Conservation (phyloP, 2,329 filamentous ascomycete species). For the Ramularia endophylla region DNA sequence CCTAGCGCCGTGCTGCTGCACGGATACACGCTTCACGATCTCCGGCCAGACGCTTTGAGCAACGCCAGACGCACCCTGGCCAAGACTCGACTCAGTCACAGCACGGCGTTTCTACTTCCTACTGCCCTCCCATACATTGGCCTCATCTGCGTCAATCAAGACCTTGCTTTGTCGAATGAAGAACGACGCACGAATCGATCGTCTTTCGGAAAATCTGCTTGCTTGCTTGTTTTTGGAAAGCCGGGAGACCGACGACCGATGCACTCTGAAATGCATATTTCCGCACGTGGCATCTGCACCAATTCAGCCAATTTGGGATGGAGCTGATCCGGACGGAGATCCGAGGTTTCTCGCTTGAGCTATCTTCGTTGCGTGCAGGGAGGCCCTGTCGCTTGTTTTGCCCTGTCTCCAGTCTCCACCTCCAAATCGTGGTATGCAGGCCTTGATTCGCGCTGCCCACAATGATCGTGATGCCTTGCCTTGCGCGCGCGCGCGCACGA, state of each 20-base stretch:
- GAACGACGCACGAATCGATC: no score
- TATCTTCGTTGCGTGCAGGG: slow-evolving; percentile 14
- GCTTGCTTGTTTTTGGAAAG: no score
- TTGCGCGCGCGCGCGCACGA: slow-evolving; percentile 12
- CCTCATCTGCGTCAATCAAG: no score
- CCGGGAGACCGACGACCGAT: no score
- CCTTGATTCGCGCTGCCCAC: slow-evolving; percentile 13
- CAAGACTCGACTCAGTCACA: no score
- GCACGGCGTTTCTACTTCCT: no score
- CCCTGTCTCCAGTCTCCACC: background rate
- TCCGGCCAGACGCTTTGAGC: slow-evolving; percentile 9
- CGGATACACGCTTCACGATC: slow-evolving; percentile 14
- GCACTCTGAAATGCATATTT: slow-evolving; percentile 1
- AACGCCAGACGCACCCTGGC: slow-evolving; percentile 7
- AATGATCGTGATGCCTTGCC: slow-evolving; percentile 11
- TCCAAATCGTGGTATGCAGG: background rate
- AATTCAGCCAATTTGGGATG: slow-evolving; percentile 1
- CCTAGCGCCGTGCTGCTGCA: slow-evolving; percentile 12
- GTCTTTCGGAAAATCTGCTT: no score
- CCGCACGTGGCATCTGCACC: slow-evolving; percentile 3
- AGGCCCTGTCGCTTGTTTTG: slow-evolving; percentile 7
- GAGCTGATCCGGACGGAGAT: slow-evolving; percentile 21
- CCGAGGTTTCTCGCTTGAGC: slow-evolving; percentile 16
- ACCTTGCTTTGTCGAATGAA: no score
- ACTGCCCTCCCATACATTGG: no score